Evolutionary conservation across 495 filamentous ascomycete genomes (phyloP).

Genomic region (Evansstolkia leycettana): DNA sequence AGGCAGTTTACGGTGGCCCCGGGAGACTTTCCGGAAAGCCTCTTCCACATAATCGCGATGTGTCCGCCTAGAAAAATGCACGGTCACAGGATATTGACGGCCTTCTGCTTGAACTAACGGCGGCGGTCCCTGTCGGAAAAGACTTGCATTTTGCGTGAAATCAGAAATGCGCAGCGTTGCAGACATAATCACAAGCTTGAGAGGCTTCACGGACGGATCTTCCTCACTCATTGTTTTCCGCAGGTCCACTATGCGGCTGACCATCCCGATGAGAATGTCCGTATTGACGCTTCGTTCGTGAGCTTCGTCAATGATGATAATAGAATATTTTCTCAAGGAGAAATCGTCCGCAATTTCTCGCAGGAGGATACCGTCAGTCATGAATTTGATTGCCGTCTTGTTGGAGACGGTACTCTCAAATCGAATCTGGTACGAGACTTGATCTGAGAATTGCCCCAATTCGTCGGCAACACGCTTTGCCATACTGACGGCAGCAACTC

Average conservation of each 20-base stretch:
- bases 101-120: conserved; percentile 86
- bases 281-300: conserved; percentile 97
- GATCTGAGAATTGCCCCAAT: conserved; percentile 51
- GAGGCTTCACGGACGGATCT: conserved; percentile 50
- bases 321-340: conserved; percentile 81
- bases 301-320: conserved; percentile 91
- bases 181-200: conserved; percentile 98
- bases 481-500: conserved; percentile 92
- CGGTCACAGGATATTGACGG: conserved; percentile 81
- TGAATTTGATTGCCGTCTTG: conserved; percentile 93
- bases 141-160: conserved; percentile 67
- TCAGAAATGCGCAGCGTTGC: conserved; percentile 86
- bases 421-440: conserved; percentile 88
- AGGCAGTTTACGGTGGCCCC: conserved; percentile 82
- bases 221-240: conserved; percentile 50
- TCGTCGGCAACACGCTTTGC: conserved; percentile 83
- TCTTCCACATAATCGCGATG: conserved; percentile 83
- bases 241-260: conserved; percentile 81
- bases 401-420: conserved; percentile 77
- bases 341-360: conserved; percentile 89
- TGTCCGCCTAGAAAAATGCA: conserved; percentile 78
- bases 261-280: conserved; percentile 92
- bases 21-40: conserved; percentile 73
- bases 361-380: conserved; percentile 95
- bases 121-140: conserved; percentile 67